Base-by-base conservation (phyloP, 2,329 filamentous ascomycete genomes). In the Aquanectria penicillioides region DNA sequence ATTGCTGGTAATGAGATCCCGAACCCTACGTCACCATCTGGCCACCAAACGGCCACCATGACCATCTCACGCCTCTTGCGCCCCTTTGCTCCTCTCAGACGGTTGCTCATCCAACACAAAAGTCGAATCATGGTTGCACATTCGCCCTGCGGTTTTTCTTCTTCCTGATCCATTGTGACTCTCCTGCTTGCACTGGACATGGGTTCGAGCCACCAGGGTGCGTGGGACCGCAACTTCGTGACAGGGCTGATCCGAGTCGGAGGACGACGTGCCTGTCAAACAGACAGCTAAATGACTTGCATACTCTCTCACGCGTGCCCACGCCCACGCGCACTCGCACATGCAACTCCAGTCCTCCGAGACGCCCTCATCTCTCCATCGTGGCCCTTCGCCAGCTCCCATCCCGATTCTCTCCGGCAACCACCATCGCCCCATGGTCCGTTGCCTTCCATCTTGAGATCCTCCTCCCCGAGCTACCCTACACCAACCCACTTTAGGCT, bases 21-120 rank as follows among this genome's bases (percentile, higher is more conserved):
- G 57, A 69, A 47, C 54, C 46, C 49, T 57, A 63, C 67, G 62
- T 69, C 64, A 67, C 53, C 41, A 69, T 68, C 67, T 69, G 63
- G 48, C 67, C 67, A 69, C 57, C 46, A n/a, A n/a, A n/a, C 37
- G n/a, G 31, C 31, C 52, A 44, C 46, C 40, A 37, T 25, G 17
- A 33, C 34, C 50, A 29, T 44, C 22, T 26, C 40, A 25, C 38
- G 37, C 49, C 38, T 43, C 17, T 28, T 46, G 41, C 11, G 41
- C 41, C 41, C 26, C 50, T 22, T 54, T 26, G 15, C 20, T 34
- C 25, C 28, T 41, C 13, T 22, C 43, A 33, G 55, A 41, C 18
- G 49, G 41, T 56, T 69, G 58, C 53, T 67, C 38, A 53, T 48
- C 51, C 63, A 67, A 59, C 53, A 28, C 17, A 52, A 57, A 64